Evolutionary conservation across 2,329 filamentous ascomycete species (phyloP).

Genomic region (Chaetomium sp.): DNA sequence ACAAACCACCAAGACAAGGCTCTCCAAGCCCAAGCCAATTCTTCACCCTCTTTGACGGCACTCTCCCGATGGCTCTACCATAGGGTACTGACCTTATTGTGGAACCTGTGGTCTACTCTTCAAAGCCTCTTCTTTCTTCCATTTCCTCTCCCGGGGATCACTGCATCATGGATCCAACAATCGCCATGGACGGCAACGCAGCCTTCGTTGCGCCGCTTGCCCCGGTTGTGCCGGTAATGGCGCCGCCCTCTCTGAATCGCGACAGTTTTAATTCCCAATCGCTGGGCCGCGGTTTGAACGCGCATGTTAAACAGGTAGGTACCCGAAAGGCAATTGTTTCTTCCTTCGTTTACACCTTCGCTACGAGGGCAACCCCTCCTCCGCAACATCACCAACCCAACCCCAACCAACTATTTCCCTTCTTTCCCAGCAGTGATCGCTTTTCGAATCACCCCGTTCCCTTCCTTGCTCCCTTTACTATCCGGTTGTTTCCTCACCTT

Average conservation of each 20-base stretch:
- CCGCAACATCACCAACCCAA: background rate
- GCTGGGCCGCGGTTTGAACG: slow-evolving; percentile 65
- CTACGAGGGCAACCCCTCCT: background rate
- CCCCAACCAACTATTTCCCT: background rate
- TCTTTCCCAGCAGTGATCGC: background rate
- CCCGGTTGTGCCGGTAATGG: slow-evolving; percentile 29
- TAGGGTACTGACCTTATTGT: background rate
- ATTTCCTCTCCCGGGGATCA: background rate
- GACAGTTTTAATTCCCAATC: slow-evolving; percentile 65
- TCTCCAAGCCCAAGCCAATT: background rate
- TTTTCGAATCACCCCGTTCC: background rate
- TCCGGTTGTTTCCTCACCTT: background rate
- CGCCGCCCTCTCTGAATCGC: slow-evolving; percentile 42
- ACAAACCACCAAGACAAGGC: slow-evolving; percentile 2
- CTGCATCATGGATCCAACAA: slow-evolving; percentile 20
- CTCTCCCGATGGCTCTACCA: slow-evolving; percentile 1
- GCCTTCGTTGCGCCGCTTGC: slow-evolving; percentile 16
- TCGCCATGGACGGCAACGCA: background rate
- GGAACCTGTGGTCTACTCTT: background rate
- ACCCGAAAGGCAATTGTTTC: slow-evolving; percentile 5
- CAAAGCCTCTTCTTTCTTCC: background rate
- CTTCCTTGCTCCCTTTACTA: background rate
- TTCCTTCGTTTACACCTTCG: background rate
- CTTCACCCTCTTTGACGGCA: background rate
- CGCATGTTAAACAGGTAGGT: slow-evolving; percentile 68